Percentiles rank a stretch among this genome's conserved stretches.
phyloP scores from a whole-genome alignment of 2,329 filamentous ascomycete species.

The Botrytis fragariae region DNA sequence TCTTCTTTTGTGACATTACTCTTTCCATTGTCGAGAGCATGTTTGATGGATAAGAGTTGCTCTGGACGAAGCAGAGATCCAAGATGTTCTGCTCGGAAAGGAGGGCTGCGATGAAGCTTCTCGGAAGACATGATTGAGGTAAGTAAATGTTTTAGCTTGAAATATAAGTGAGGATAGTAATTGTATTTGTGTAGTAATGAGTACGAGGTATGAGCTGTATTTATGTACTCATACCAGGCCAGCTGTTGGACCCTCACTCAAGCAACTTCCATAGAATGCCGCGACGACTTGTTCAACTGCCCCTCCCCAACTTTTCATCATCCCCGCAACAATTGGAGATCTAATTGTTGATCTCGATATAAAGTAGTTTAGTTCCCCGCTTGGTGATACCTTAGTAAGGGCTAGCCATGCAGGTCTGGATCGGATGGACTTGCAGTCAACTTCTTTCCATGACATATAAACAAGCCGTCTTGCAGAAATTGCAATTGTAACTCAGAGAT shows the following conservation, averaged over 20 bases:
- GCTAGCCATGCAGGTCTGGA: neutral
- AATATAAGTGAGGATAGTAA: neutral
- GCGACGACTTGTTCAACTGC: neutral
- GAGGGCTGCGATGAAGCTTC: conserved; percentile 28
- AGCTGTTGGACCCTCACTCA: neutral
- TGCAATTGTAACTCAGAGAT: neutral
- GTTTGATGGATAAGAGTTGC: conserved; percentile 53
- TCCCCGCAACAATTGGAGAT: neutral
- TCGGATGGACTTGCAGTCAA: neutral
- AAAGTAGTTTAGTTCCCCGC: neutral
- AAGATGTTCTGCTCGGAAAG: conserved; percentile 56
- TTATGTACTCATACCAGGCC: neutral
- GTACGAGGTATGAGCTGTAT: neutral
- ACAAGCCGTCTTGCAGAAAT: neutral
- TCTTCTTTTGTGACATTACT: conserved; percentile 39
- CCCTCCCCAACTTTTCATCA: neutral
- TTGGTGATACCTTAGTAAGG: conserved; percentile 1
- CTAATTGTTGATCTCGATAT: neutral
- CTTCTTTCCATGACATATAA: neutral
- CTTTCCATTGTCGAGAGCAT: conserved; percentile 47
- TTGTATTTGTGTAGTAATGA: neutral
- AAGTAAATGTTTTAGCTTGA: neutral
- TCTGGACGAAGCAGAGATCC: conserved; percentile 60
- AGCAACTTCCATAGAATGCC: neutral
- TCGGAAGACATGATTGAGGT: conserved; percentile 18